These are phyloP conservation scores for Epichloe brachyelytri DNA, from an alignment of 2,329 filamentous ascomycete genomes.

Conservation along the genomic window DNA sequence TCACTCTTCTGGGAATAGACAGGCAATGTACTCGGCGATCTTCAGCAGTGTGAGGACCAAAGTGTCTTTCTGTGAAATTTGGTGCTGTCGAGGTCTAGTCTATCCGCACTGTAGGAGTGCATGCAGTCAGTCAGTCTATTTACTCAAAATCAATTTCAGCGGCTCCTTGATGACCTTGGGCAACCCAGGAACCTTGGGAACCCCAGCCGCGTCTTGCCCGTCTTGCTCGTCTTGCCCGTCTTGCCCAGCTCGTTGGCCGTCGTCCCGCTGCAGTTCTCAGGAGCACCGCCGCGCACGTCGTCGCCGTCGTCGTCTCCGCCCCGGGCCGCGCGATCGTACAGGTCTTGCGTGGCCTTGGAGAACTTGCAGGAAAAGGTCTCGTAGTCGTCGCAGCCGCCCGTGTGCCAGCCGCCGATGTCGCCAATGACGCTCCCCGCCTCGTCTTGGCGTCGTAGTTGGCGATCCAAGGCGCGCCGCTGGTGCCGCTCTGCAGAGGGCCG, in stretches of 20 bases:
- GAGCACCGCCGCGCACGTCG: constrained; percentile 1
- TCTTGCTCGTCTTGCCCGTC: background rate
- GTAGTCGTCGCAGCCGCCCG: constrained; percentile 7
- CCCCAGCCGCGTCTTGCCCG: background rate
- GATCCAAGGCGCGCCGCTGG: constrained; percentile 8
- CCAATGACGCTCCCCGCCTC: constrained; percentile 4
- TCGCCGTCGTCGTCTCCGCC: constrained; percentile 2
- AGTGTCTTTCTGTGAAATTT: too few relatives aligned
- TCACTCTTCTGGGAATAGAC: too few relatives aligned
- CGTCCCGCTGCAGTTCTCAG: constrained; percentile 1
- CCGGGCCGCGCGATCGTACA: constrained; percentile 1
- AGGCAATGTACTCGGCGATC: too few relatives aligned
- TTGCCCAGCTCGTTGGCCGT: background rate
- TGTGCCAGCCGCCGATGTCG: constrained; percentile 7
- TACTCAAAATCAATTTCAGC: too few relatives aligned
- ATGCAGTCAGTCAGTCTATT: too few relatives aligned
- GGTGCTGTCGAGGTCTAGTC: too few relatives aligned
- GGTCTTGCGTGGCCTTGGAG: constrained; percentile 1
- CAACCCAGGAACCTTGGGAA: background rate
- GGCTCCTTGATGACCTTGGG: constrained; percentile 3
- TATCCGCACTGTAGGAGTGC: too few relatives aligned
- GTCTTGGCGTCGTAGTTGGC: constrained; percentile 4
- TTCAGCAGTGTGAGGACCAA: too few relatives aligned
- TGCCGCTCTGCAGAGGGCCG: constrained; percentile 5
- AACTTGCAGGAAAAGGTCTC: constrained; percentile 5